Base-by-base conservation (phyloP, 129 eudicot genomes). In the Flaveria linearis region DNA sequence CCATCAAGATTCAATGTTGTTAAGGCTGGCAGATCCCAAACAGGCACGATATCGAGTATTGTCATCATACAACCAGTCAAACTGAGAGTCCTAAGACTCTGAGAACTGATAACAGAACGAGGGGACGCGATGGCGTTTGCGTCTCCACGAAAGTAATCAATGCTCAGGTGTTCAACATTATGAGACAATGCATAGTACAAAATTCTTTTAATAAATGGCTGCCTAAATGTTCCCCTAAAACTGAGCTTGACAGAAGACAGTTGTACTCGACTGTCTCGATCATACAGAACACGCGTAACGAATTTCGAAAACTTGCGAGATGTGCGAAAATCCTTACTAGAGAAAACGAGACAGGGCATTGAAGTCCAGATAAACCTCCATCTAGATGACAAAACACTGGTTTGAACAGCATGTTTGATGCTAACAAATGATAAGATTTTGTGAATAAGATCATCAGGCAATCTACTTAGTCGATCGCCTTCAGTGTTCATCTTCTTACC, bases 391-490 rank as follows among this genome's bases (percentile, higher is more conserved):
- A 63, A 49, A 52, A 47, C 72, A 50, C 63, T 16, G 0, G 64
- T 64, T 63, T 64, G 20, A 11, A 65, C 9, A n/a, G 50, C 80
- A 1, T 11, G 6, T 50, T 26, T 76, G 18, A 28, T 76, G 69
- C 46, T 20, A 20, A 23, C 10, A 52, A 49, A 76, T 20, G 80
- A 76, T 11, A 66, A 55, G 20, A 76, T 76, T 55, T 66, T 68
- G 51, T 39, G 57, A 15, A 76, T 76, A 51, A 76, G 51, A 41
- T 49, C 73, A 36, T 76, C 73, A 0, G 80, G 80, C 80, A 76
- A 76, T 66, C 43, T 65, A 50, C 80, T 65, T 16, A 76, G 28
- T 36, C 73, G 36, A 68, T 76, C 80, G 3, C 14, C 66, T 15
- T 64, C 72, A 17, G 25, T 18, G 30, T 53, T 53, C 51, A 17